Evolutionary conservation across 768 basidiomycete genomes (phyloP), one percentile per base, ranked within the genome.

Genomic region (Suillus tomentosus): DNA sequence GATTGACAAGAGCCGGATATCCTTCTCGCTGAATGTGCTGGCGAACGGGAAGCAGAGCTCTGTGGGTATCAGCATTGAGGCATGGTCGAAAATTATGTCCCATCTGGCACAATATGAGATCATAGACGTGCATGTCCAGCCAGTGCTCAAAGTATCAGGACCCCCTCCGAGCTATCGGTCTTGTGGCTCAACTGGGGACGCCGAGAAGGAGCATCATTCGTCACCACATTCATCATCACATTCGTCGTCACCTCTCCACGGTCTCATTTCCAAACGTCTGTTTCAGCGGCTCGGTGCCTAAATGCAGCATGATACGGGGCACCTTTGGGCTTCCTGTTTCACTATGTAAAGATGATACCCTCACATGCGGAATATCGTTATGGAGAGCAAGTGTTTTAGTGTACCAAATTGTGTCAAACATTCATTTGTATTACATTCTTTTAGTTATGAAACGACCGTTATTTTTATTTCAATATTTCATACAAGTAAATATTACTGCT

Each of bases 1-100:
- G 8, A 64, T 82, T 8, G 68, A 77, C 1, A 76, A 80, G 37
- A 72, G 80, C 2, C 77, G 79, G 1, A 80, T 88, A 6, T 74
- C 78, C 5, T 83, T 88, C 66, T 78, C 76, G 37, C 70, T 83
- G 17, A 71, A 68, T 27, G 76, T 78, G 5, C 67, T 74, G 2
- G 69, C 78, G 36, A 73, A 76, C 11, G 74, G 76, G 0, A 65
- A 75, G 6, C 65, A 71, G 63, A 70, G 78, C 55, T 73, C 70
- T 31, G 83, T 83, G 45, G 79, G 79, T 62, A 88, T 85, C 69
- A 87, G 79, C 45, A 82, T 76, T 51, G 79, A 73, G 42, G 87
- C 80, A 42, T 88, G 87, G 87, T 65, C 74, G 6, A 74, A 74
- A 2, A 73, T 85, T 5, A 67, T 79, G 13, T 64, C 77, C 1